Conservation (phyloP, 2,329 filamentous ascomycete species). For the Cladosporium sp. region DNA sequence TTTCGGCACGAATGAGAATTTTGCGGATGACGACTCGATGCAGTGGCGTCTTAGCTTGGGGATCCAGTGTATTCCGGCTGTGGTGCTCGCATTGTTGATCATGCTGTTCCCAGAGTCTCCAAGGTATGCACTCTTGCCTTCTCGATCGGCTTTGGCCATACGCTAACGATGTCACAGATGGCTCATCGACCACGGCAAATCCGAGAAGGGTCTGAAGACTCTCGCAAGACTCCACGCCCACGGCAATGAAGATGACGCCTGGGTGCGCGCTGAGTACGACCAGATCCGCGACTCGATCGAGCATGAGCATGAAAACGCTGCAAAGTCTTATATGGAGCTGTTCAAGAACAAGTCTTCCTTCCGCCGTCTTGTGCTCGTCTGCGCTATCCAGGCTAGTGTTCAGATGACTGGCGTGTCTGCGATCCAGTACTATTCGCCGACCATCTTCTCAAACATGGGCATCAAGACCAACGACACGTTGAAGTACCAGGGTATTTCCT, state of each 20-base stretch:
- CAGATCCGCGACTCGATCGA: slow-evolving; percentile 69
- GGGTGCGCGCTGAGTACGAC: slow-evolving; percentile 70
- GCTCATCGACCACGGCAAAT: slow-evolving; percentile 71
- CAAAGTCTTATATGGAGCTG: slow-evolving; percentile 69
- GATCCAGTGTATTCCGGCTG: slow-evolving; percentile 70
- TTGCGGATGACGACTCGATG: slow-evolving; percentile 47
- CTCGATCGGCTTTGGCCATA: no score
- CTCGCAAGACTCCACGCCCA: slow-evolving; percentile 70
- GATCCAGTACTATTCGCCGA: slow-evolving; percentile 64
- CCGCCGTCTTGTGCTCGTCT: slow-evolving; percentile 69
- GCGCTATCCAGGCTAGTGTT: slow-evolving; percentile 66
- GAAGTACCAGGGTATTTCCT: slow-evolving; percentile 75
- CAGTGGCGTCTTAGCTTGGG: slow-evolving; percentile 66
- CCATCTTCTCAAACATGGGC: slow-evolving; percentile 65
- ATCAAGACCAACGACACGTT: slow-evolving; percentile 65
- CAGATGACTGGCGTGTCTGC: slow-evolving; percentile 77
- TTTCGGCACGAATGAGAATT: slow-evolving; percentile 60
- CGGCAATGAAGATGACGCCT: slow-evolving; percentile 65
- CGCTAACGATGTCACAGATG: slow-evolving; percentile 45
- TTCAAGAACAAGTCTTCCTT: slow-evolving; percentile 67
- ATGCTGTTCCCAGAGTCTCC: slow-evolving; percentile 67
- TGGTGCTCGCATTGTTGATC: slow-evolving; percentile 65
- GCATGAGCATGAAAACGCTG: slow-evolving; percentile 65
- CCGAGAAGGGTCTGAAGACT: slow-evolving; percentile 64
- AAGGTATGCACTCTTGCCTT: background rate